Evolutionary conservation across 164 flowering plant species (phyloP).

Genomic region (Macadamia tetraphylla): DNA sequence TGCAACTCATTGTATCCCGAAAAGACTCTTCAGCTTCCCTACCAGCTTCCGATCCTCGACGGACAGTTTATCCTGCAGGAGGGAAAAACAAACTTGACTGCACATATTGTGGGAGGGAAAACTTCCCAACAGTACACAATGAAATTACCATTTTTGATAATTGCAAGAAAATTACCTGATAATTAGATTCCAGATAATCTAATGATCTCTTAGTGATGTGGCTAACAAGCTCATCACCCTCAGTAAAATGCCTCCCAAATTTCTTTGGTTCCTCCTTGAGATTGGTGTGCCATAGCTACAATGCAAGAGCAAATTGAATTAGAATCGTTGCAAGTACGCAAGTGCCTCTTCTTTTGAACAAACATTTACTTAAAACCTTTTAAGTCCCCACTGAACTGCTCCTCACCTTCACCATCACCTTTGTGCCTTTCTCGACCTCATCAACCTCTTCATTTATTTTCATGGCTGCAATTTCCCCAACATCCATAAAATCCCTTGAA

Average conservation of each 20-base stretch:
- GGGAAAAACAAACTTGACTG: slow-evolving; percentile 19
- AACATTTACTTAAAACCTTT: background rate
- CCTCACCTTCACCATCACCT: slow-evolving; percentile 89
- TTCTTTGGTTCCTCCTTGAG: slow-evolving; percentile 86
- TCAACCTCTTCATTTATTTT: slow-evolving; percentile 84
- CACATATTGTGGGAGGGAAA: background rate
- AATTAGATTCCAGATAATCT: slow-evolving; percentile 70
- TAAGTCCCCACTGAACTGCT: background rate
- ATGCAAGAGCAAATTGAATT: background rate
- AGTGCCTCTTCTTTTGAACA: background rate
- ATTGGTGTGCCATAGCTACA: slow-evolving; percentile 58
- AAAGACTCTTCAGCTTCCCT: slow-evolving; percentile 55
- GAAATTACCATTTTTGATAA: background rate
- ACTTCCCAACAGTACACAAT: background rate
- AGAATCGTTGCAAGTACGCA: background rate
- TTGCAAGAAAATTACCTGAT: slow-evolving; percentile 41
- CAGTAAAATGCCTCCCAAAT: slow-evolving; percentile 68
- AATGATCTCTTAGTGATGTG: slow-evolving; percentile 76
- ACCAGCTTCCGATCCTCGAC: slow-evolving; percentile 74
- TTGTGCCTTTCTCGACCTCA: slow-evolving; percentile 80
- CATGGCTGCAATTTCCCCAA: slow-evolving; percentile 85
- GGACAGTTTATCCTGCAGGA: slow-evolving; percentile 41
- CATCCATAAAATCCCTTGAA: slow-evolving; percentile 59
- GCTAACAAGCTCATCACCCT: slow-evolving; percentile 51
- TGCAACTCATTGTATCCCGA: slow-evolving; percentile 47